Conservation (phyloP, 2,329 filamentous ascomycete genomes). For the Fusarium praegraminearum region DNA sequence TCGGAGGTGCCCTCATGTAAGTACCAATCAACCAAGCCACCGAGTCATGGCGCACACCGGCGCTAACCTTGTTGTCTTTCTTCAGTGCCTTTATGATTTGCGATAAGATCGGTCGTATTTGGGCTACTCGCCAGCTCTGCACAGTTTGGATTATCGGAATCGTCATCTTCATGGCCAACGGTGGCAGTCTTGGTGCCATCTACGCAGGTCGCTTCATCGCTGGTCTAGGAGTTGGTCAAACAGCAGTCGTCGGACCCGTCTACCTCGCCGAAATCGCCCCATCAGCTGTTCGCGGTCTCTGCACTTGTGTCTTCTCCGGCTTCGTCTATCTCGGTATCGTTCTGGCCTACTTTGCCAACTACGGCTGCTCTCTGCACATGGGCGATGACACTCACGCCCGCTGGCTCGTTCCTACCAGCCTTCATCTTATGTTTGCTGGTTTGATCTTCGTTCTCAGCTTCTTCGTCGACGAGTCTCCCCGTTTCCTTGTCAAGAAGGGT, state of each 20-base stretch:
- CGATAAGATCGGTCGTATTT: constrained; percentile 20
- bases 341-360: constrained; percentile 34
- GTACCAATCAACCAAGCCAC: not conserved
- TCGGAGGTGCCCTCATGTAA: constrained; percentile 23
- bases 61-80: not conserved
- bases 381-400: constrained; percentile 16
- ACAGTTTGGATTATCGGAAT: constrained; percentile 18
- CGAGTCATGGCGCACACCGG: not conserved
- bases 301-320: constrained; percentile 35
- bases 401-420: constrained; percentile 33
- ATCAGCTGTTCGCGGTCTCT: constrained; percentile 30
- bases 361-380: constrained; percentile 31
- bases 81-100: constrained; percentile 20
- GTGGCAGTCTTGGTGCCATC: constrained; percentile 18
- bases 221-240: constrained; percentile 33
- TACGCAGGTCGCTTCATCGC: constrained; percentile 35
- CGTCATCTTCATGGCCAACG: constrained; percentile 22
- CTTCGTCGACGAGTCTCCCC: constrained; percentile 26
- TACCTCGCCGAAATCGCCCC: constrained; percentile 38
- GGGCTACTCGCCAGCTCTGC: constrained; percentile 25
- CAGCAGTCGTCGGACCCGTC: constrained; percentile 35
- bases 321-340: constrained; percentile 29
- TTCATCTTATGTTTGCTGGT: constrained; percentile 33
- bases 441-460: constrained; percentile 30
- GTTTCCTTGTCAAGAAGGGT: constrained; percentile 32